Base-by-base conservation (phyloP, 1,284 basidiomycete genomes). In the Leccinum olivaceoglutinosum region DNA sequence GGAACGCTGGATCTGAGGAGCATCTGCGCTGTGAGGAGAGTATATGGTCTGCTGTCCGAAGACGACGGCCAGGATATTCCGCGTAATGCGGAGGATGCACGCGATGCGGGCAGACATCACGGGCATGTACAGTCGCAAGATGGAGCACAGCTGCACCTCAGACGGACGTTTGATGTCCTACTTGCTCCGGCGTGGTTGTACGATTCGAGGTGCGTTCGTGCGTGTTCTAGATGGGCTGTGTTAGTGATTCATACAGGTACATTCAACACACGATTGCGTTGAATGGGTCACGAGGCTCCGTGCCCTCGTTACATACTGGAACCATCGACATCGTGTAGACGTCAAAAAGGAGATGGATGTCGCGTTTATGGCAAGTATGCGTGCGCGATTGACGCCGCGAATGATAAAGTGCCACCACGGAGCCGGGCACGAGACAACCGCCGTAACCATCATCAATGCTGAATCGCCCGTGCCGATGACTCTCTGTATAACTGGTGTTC, bases 401-500 rank as follows among this genome's bases (percentile, higher is more conserved):
- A 80, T 77, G 55, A 55, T 55, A 25, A 75, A 68, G 51, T 69
- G 60, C 32, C 77, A 80, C 61, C 71, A 76, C 66, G 73, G 78
- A 12, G 74, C 77, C 51, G 79, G 81, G 5, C 73, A 78, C 32
- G 78, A 81, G 29, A 66, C 72, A 11, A 29, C 76, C 80, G 21
- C 81, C 82, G 14, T 83, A 85, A 67, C 73, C 79, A 5, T 81
- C 82, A 75, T 78, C 2, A 82, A 86, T 68, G 76, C 80, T 21
- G 82, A 83, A 9, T 76, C 86, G 44, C 82, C 85, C 3, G 82
- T 85, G 32, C 75, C 92, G 59, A 79, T 82, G 61, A 34, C 32
- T 78, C 80, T 7, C 75, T 92, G 60, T 93, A 90, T 79, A 89
- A 88, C 68, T 93, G 91, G 92, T 95, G 92, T 72, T 79, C 86